Evolutionary conservation across 2,329 filamentous ascomycete species (phyloP).

Genomic region (Aureobasidium subglaciale): DNA sequence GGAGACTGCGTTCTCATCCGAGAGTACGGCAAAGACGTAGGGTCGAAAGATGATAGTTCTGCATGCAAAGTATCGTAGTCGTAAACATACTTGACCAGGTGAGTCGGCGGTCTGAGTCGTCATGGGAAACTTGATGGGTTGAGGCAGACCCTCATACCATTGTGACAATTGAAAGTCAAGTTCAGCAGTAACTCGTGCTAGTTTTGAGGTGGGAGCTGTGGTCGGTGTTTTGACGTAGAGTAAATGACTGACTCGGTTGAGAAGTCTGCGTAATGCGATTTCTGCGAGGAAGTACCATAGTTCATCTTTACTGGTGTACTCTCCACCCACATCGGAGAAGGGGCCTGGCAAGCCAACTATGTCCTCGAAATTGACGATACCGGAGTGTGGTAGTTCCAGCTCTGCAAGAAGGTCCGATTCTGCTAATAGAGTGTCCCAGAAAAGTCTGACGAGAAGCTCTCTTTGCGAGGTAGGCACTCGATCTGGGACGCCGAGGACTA

Average conservation of each 20-base stretch:
- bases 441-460: conserved; percentile 69
- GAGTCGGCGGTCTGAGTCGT: conserved; percentile 59
- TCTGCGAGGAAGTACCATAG: conserved; percentile 83
- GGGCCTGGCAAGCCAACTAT: conserved; percentile 69
- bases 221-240: conserved; percentile 22
- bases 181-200: conserved; percentile 72
- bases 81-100: conserved; percentile 70
- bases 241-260: conserved; percentile 35
- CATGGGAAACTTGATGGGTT: conserved; percentile 70
- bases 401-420: conserved; percentile 74
- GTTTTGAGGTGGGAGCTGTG: conserved; percentile 58
- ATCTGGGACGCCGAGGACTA: conserved; percentile 66
- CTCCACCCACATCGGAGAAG: conserved; percentile 63
- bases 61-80: conserved; percentile 76
- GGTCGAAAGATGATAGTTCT: conserved; percentile 80
- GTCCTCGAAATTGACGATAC: conserved; percentile 76
- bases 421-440: conserved; percentile 76
- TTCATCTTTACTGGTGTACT: conserved; percentile 64
- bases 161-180: conserved; percentile 76
- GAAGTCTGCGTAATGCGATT: conserved; percentile 67
- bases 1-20: conserved; percentile 65
- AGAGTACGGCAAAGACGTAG: conserved; percentile 71
- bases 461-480: conserved; percentile 63
- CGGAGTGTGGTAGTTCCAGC: conserved; percentile 73
- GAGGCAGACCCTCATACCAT: conserved; percentile 74